Base-by-base conservation (phyloP, 306 rosid genomes). In the Sesbania bispinosa region DNA sequence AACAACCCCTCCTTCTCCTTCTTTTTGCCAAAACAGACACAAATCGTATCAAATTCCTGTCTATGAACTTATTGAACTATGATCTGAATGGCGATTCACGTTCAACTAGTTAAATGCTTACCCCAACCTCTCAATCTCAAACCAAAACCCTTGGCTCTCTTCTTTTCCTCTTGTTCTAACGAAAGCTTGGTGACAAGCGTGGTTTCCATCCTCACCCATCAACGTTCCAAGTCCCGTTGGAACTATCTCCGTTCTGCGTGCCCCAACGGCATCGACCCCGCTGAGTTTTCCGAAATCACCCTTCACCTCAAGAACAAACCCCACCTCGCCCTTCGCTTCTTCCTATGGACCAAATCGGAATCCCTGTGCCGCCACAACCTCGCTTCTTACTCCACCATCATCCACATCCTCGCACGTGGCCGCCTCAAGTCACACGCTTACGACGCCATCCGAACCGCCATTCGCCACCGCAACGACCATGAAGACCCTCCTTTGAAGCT, bases 141-240 rank as follows among this genome's bases (percentile, higher is more conserved):
- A 13, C 53, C 3, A 0, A 63, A 21, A 62, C 29, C 69, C 60
- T 38, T 33, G 2, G 7, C 51, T 10, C 19, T 51, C 60, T 58
- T 54, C 21, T 80, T 58, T 27, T 60, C 30, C 2, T 43, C 63
- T 41, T 81, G 27, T 16, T 47, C 38, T 1, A 1, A 74, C 42
- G 6, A 66, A 45, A 69, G 21, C 13, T 23, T 26, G 10, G 67
- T 83, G 66, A 68, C 82, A 2, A 38, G 72, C 43, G 87, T 72
- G 3, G 86, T 84, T 47, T 79, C 91, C 8, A 83, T 80, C 80
- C 93, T 93, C 33, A 79, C 82, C 79, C 80, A 86, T 30, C 88
- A 79, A 26, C 93, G 97, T 39, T 90, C 96, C 5, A 93, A 88
- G 23, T 82, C 97, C 7, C 91, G 97, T 2, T 93, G 97, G 97